Evolutionary conservation across 345 rosid genomes (phyloP), one percentile per base, ranked within the genome.

Genomic region (Hypericum perforatum): DNA sequence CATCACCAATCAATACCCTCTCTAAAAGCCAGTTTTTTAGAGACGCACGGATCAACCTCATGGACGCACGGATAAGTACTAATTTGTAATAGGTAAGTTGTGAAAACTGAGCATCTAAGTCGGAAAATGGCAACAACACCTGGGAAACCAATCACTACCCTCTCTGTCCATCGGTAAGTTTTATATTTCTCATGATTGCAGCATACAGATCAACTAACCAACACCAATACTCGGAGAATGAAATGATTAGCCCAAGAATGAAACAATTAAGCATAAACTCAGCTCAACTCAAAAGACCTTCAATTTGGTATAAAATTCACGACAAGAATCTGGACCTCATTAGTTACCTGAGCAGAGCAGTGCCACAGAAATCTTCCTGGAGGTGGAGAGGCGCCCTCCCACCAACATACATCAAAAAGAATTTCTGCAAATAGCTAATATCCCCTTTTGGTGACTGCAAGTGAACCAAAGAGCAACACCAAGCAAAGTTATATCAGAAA

Each of bases 351-450:
- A 90, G 76, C 61, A 90, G 80, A 66, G 95, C 95, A 70, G 91
- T 86, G 68, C 97, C 97, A 51, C 97, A 90, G 66, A 90, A 90
- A 76, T 90, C 95, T 67, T 90, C 95, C 70, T 90, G 95, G 15
- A 90, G 71, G 75, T 84, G 97, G 15, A 84, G 86, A 39, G 97
- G 91, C 48, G 64, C 74, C 62, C 97, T 82, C 60, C 91, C 85
- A 45, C 95, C 89, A 8, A 86, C 74, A 63, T 86, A 86, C 77
- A 77, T 71, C 44, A 89, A 54, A 68, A 90, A 84, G 77, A 86
- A 90, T 78, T 90, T 86, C 63, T 71, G 91, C 79, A 86, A 40
- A 66, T 90, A 90, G 65, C 94, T 86, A 57, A 85, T 85, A 62
- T 89, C 97, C 56, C 94, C 95, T 74, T 89, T 85, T 11, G 95